A percentile compares a stretch with the other conserved stretches of the same genome.
phyloP scores from a whole-genome alignment of 768 basidiomycete genomes.

The Xerocomellus intermedius region DNA sequence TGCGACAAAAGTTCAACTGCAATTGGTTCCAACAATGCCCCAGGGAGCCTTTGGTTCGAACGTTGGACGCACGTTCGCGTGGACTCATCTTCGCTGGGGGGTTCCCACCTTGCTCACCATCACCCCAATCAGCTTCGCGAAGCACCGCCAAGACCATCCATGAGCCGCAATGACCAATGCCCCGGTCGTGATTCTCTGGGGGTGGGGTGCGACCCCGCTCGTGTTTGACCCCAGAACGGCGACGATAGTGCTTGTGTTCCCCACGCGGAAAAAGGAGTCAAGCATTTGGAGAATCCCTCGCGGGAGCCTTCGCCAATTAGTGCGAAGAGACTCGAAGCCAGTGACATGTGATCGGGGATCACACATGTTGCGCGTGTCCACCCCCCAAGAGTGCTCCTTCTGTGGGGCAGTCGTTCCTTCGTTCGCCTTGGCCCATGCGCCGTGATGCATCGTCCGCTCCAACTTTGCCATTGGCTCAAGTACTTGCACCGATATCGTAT shows the following conservation, averaged over 20 bases:
- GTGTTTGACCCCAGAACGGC: background rate
- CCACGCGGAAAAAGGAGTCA: background rate
- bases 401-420: background rate
- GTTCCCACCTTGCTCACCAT: background rate
- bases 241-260: background rate
- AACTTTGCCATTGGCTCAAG: background rate
- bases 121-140: background rate
- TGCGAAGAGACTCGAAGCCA: background rate
- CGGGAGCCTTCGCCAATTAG: background rate
- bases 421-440: background rate
- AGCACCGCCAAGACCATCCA: background rate
- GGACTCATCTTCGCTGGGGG: background rate
- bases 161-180: no score
- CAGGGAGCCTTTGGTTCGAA: background rate
- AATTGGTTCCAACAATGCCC: background rate
- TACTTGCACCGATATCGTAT: no score
- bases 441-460: background rate
- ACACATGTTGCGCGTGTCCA: background rate
- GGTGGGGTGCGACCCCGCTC: no score
- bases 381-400: background rate
- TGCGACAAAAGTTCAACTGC: background rate
- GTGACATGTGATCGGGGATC: background rate
- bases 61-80: background rate
- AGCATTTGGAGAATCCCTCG: background rate
- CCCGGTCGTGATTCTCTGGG: background rate